Conservation (phyloP, 2,329 filamentous ascomycete genomes). For the Aspergillus sp. region DNA sequence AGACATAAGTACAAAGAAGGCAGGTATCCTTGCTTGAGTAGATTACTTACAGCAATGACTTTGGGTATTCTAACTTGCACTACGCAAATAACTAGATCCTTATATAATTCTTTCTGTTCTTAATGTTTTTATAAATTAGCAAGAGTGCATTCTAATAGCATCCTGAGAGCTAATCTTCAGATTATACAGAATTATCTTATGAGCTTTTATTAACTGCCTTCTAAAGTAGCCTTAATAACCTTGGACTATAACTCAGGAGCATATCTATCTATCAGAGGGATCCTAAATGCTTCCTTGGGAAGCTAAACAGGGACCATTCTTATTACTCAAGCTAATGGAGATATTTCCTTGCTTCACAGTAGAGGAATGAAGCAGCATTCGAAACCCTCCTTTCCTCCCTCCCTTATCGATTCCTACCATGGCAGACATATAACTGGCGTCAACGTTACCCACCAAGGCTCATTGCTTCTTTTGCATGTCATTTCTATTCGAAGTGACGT, state of each 20-base stretch:
- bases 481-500: too few relatives aligned
- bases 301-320: conserved; percentile 31
- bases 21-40: conserved; percentile 28
- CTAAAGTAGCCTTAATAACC: conserved; percentile 11
- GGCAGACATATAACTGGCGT: too few relatives aligned
- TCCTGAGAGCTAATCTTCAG: background rate
- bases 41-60: conserved; percentile 19
- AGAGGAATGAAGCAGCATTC: conserved; percentile 34
- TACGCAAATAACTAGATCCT: conserved; percentile 23
- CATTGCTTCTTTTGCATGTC: too few relatives aligned
- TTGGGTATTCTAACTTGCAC: conserved; percentile 18
- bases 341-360: conserved; percentile 31
- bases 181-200: conserved; percentile 1
- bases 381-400: too few relatives aligned
- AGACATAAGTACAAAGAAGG: conserved; percentile 24
- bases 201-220: conserved; percentile 6
- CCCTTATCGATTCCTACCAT: too few relatives aligned
- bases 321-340: conserved; percentile 27
- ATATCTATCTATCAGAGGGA: conserved; percentile 2
- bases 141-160: background rate
- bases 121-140: background rate
- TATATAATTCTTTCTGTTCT: conserved; percentile 17
- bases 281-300: conserved; percentile 25
- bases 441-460: too few relatives aligned
- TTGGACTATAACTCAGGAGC: conserved; percentile 5